Base-by-base conservation (phyloP, 257 asterid genomes). In the Euphrasia confusa region DNA sequence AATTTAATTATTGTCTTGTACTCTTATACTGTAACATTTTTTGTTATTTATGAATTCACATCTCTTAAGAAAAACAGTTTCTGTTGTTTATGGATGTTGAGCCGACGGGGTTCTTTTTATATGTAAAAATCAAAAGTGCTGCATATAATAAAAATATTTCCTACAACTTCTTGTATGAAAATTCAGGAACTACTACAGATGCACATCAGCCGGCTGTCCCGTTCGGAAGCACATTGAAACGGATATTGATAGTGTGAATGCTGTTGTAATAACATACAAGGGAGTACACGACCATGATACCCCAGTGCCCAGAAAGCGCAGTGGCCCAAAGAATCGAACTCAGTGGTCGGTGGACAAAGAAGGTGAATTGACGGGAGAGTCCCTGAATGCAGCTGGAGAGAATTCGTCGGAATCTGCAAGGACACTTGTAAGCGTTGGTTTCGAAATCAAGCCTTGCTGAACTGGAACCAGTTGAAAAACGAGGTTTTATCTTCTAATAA, bases 131-230 rank as follows among this genome's bases (percentile, higher is more conserved):
- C 4, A 24, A 18, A 52, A 52, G 12, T 54, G 39, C 39, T 24
- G 48, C 48, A 26, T 1, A 21, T 21, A 21, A 21, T 21, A 24
- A 0, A 24, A 11, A 3, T 33, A 3, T 35, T 5, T 5, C 24
- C 12, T 42, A 1, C 39, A 54, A 54, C 33, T 54, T 13, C 5
- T 18, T 54, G 11, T 54, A 9, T 42, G 48, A 12, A 30, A 30
- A 42, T 12, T 42, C 84, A 87, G 97, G 89, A 89, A 89, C 85
- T 89, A 89, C 76, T 89, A 89, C 58, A 80, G 94, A 64, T 89
- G 97, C 72, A 84, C 95, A 33, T 84, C 95, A 67, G 95, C 88
- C 70, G 95, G 94, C 58, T 89, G 95, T 75, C 94, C 92, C 1
- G 94, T 87, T 72, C 82, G 95, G 56, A 89, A 89, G 81, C 92